A percentile compares a stretch with the other conserved stretches of the same genome.
These are phyloP conservation scores for Fusarium sp. DNA, from an alignment of 2,329 filamentous ascomycete genomes.

Conservation along the genomic window DNA sequence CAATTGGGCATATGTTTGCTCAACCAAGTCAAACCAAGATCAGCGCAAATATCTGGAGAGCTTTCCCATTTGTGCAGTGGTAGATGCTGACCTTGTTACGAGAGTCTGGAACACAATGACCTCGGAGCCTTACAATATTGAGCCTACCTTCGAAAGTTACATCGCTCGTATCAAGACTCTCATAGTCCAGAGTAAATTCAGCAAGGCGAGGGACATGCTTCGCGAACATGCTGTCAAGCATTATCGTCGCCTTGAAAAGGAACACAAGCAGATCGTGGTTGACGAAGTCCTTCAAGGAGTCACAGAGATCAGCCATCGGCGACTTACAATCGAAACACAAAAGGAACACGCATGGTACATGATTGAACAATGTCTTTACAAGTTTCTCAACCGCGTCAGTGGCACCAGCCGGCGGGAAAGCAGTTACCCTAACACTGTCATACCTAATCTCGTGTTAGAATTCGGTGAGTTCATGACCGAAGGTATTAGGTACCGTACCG, in stretches of 20 bases:
- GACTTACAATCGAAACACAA: slow-evolving; percentile 44
- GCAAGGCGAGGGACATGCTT: slow-evolving; percentile 52
- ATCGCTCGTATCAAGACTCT: slow-evolving; percentile 56
- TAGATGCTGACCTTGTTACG: slow-evolving; percentile 58
- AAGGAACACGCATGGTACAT: slow-evolving; percentile 50
- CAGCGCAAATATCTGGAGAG: slow-evolving; percentile 52
- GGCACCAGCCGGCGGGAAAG: slow-evolving; percentile 38
- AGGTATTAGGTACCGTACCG: slow-evolving; percentile 48
- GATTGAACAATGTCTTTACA: slow-evolving; percentile 45
- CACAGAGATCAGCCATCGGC: slow-evolving; percentile 37
- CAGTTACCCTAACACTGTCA: slow-evolving; percentile 28
- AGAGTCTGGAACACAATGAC: slow-evolving; percentile 70
- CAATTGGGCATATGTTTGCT: slow-evolving; percentile 72
- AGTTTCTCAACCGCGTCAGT: slow-evolving; percentile 42
- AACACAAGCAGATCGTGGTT: slow-evolving; percentile 45
- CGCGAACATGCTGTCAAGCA: slow-evolving; percentile 56
- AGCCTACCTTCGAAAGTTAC: slow-evolving; percentile 68
- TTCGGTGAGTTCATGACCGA: slow-evolving; percentile 50
- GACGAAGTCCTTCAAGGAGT: slow-evolving; percentile 49
- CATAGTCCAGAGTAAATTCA: slow-evolving; percentile 46
- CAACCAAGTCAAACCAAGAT: slow-evolving; percentile 51
- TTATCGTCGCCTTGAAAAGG: slow-evolving; percentile 42
- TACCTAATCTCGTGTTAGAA: slow-evolving; percentile 50
- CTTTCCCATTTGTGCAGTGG: slow-evolving; percentile 43
- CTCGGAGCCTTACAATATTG: slow-evolving; percentile 64